Evolutionary conservation across 2,329 filamentous ascomycete genomes (phyloP), one percentile per base, ranked within the genome.

Genomic region (Esteya vermicola): DNA sequence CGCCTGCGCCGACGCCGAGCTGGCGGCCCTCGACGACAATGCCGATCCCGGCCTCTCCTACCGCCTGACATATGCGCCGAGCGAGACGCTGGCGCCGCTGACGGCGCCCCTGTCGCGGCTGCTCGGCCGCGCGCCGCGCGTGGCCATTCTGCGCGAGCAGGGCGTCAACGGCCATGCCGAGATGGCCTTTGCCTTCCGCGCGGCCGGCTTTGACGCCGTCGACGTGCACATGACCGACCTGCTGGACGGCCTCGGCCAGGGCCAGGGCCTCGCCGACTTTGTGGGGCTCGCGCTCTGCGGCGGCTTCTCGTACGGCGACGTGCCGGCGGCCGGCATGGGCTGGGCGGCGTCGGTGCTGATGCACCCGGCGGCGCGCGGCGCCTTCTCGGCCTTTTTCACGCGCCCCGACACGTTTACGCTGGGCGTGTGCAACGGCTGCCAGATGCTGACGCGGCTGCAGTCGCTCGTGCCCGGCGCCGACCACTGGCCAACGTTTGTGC

Each of bases 221-320:
- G 89, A 98, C 54, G 81, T 96, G 2, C 89, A 95, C 68, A 96
- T 98, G 91, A 91, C 82, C 4, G 89, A 96, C 52, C 78, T 96
- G 41, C 77, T 85, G 20, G 77, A 75, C 10, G 40, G 36, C 16
- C n/a, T n/a, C n/a, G n/a, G n/a, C n/a, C n/a, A n/a, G n/a, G 81
- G 83, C 14, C 77, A 84, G 45, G 86, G 84, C 0, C 76, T 98
- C 9, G 70, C 78, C 31, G 79, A 78, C 47, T 95, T 95, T 57
- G 78, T 79, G 25, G 91, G 91, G 49, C 70, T 96, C 35, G 91
- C 89, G 27, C 86, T 86, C n/a, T 93, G 88, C 48, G 91, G 91
- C 55, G 91, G 91, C 37, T 96, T 98, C 72, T 93, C 85, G 14
- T 96, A 94, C 33, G 50, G 52, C 46, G 65, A 69, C 47, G 83